These are phyloP conservation scores for Diaporthe citrichinensis DNA, from an alignment of 2,329 filamentous ascomycete genomes.

Conservation along the genomic window DNA sequence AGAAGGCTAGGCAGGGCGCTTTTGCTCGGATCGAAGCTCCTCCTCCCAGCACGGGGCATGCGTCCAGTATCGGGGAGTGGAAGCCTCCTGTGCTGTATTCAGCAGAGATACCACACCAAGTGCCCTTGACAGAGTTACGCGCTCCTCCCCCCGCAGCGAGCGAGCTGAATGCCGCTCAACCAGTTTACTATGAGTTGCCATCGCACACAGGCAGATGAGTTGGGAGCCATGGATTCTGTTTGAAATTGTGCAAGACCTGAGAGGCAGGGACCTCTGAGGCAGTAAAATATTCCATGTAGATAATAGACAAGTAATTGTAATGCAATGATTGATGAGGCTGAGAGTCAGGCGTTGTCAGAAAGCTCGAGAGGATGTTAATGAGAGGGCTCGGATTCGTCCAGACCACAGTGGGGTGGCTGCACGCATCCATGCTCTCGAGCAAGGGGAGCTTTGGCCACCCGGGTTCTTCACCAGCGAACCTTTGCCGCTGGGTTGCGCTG, in stretches of 20 bases:
- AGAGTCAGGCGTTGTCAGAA: not conserved
- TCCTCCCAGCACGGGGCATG: not conserved
- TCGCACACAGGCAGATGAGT: not conserved
- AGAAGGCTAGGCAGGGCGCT: constrained; percentile 1
- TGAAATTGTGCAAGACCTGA: not conserved
- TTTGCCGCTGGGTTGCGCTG: not conserved
- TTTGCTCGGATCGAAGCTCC: constrained; percentile 9
- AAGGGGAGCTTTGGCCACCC: constrained; percentile 13
- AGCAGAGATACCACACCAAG: not conserved
- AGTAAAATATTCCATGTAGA: not conserved
- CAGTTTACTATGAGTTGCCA: constrained; percentile 19
- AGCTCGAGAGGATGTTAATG: not conserved
- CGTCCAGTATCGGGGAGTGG: not conserved
- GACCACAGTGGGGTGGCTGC: not conserved
- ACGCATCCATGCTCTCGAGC: not conserved
- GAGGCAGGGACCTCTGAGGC: not conserved
- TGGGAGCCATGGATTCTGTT: not conserved
- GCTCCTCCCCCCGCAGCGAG: not conserved
- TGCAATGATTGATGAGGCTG: not conserved
- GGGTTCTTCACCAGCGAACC: constrained; percentile 8
- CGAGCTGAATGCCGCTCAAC: not conserved
- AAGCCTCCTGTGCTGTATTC: not conserved
- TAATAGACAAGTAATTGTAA: not conserved
- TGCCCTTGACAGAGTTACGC: not conserved
- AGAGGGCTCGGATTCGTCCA: not conserved